Evolutionary conservation across 1,139 yeast genomes (phyloP), one percentile per base, ranked within the genome.

Genomic region (Hansenula lynferdii): DNA sequence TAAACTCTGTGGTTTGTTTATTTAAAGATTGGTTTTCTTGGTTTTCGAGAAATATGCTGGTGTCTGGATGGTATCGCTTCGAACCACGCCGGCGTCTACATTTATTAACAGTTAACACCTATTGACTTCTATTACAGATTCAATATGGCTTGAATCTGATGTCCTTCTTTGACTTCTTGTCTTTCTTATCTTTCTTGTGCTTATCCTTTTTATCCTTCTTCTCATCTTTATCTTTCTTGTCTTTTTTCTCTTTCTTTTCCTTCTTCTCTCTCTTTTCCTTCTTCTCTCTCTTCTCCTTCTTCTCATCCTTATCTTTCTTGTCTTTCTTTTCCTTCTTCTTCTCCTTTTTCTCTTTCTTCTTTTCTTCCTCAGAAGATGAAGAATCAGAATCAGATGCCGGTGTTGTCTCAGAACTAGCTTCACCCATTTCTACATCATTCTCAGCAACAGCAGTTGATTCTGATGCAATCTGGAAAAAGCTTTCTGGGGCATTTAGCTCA

Each of bases 81-180:
- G 35, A 25, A 31, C 15, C 26, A 14, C 26, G 31, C 18, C n/a
- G 22, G 23, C 3, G 16, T 22, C n/a, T n/a, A n/a, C 20, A 28
- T 11, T 19, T 18, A n/a, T 12, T n/a, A n/a, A n/a, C n/a, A n/a
- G n/a, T n/a, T n/a, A n/a, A n/a, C n/a, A n/a, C n/a, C n/a, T n/a
- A n/a, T n/a, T n/a, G n/a, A n/a, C n/a, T n/a, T n/a, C n/a, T n/a
- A n/a, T n/a, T n/a, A n/a, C n/a, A n/a, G n/a, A n/a, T 21, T 44
- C 45, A 77, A 50, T 79, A 78, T 8, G 85, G 85, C 50, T 72
- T 73, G 57, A 64, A 78, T 50, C 81, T 63, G 32, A 61, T 62
- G 20, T 69, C 70, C 32, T 64, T 64, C 44, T 54, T 54, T 33
- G 48, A 42, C 42, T 54, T 57, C 35, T 52, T 49, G 15, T 50